Evolutionary conservation across 129 eudicot genomes (phyloP).

Genomic region (Helianthus annuus): HanXRQr2.0-SUNRISE NC_035448.2:46405341-46405840

Average conservation of each 20-base stretch:
- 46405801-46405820: slow-evolving; percentile 91
- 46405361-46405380: slow-evolving; percentile 1
- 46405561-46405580: slow-evolving; percentile 53
- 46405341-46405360: slow-evolving; percentile 10
- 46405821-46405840: slow-evolving; percentile 29
- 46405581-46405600: slow-evolving; percentile 73
- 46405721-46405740: slow-evolving; percentile 79
- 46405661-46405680: not conserved
- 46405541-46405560: slow-evolving; percentile 73
- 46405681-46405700: not conserved
- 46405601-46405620: slow-evolving; percentile 82
- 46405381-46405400: slow-evolving; percentile 17
- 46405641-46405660: slow-evolving; percentile 35
- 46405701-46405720: slow-evolving; percentile 56
- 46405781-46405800: slow-evolving; percentile 98
- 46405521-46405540: slow-evolving; percentile 80
- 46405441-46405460: slow-evolving; percentile 46
- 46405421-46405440: slow-evolving; percentile 56
- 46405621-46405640: slow-evolving; percentile 94
- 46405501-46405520: slow-evolving; percentile 97
- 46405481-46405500: slow-evolving; percentile 97
- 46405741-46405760: slow-evolving; percentile 96
- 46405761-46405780: slow-evolving; percentile 92
- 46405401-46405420: slow-evolving; percentile 84
- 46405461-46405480: slow-evolving; percentile 84